Conservation (phyloP, 2,329 filamentous ascomycete genomes). For the Fusarium aywerte region DNA sequence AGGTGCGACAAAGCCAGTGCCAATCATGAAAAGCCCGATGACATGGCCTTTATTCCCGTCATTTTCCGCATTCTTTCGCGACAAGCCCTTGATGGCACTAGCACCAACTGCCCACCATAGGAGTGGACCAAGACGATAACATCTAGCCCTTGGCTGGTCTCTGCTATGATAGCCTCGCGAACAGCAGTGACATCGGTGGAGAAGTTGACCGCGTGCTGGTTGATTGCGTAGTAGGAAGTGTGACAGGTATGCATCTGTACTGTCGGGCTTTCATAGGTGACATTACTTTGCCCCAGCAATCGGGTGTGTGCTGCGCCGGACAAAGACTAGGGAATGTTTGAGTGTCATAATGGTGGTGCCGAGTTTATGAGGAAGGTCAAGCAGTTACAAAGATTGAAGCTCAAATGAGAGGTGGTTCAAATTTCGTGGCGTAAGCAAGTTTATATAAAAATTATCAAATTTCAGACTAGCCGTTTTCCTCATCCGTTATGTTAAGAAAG, state of each 20-base stretch:
- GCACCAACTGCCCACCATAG: constrained; percentile 60
- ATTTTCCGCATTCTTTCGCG: constrained; percentile 21
- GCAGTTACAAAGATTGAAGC: rapidly evolving
- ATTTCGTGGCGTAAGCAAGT: rapidly evolving
- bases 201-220: constrained; percentile 52
- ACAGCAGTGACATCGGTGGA: constrained; percentile 56
- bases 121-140: constrained; percentile 62
- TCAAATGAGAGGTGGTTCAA: rapidly evolving
- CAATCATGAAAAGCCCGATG: constrained; percentile 58
- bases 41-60: constrained; percentile 49
- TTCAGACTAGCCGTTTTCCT: not conserved
- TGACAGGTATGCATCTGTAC: constrained; percentile 50
- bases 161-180: constrained; percentile 50
- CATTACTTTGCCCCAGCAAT: constrained; percentile 52
- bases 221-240: constrained; percentile 53
- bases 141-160: constrained; percentile 53
- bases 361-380: not conserved
- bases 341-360: constrained; percentile 26
- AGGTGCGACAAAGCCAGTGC: constrained; percentile 55
- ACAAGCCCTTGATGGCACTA: constrained; percentile 58
- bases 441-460: not conserved
- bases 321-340: constrained; percentile 54
- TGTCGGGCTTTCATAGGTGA: constrained; percentile 49
- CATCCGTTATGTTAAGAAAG: not conserved
- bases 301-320: constrained; percentile 60